Conservation (phyloP, 768 basidiomycete genomes). For the Lentinula lateritia region DNA sequence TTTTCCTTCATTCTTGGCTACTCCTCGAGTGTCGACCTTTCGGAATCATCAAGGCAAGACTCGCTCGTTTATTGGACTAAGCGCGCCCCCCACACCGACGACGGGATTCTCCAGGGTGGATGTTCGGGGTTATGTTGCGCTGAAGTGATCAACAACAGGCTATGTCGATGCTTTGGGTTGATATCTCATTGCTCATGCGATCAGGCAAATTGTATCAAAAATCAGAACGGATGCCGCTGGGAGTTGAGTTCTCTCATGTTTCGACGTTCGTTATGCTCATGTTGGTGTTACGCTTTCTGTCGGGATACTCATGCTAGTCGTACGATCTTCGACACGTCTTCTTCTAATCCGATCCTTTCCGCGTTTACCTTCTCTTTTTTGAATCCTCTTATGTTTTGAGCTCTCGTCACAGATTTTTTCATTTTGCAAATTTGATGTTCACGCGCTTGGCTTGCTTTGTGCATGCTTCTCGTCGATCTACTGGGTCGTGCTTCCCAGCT, state of each 20-base stretch:
- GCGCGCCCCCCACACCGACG: conserved; percentile 66
- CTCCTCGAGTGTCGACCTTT: conserved; percentile 68
- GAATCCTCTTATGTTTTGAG: too few species aligned
- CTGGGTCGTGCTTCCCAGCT: background rate
- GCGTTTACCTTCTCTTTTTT: too few species aligned
- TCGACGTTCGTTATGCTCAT: background rate
- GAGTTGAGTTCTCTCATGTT: background rate
- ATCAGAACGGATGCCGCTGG: background rate
- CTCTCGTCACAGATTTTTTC: too few species aligned
- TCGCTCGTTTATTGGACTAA: conserved; percentile 69
- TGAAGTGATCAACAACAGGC: conserved; percentile 21
- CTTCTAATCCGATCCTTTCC: background rate
- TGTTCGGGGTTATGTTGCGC: conserved; percentile 71
- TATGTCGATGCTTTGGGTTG: background rate
- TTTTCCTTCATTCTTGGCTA: conserved; percentile 49
- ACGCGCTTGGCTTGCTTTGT: background rate
- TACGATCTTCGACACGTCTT: background rate
- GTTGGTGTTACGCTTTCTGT: background rate
- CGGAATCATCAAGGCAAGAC: conserved; percentile 55
- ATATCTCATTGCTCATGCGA: background rate
- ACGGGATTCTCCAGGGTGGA: conserved; percentile 82
- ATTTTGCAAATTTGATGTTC: background rate
- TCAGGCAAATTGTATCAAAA: background rate
- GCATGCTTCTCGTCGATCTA: background rate
- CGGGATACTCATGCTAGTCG: background rate